These are phyloP conservation scores for Globisporangium orthogonon DNA, from an alignment of 352 stramenopile species.

Conservation along the genomic window DNA sequence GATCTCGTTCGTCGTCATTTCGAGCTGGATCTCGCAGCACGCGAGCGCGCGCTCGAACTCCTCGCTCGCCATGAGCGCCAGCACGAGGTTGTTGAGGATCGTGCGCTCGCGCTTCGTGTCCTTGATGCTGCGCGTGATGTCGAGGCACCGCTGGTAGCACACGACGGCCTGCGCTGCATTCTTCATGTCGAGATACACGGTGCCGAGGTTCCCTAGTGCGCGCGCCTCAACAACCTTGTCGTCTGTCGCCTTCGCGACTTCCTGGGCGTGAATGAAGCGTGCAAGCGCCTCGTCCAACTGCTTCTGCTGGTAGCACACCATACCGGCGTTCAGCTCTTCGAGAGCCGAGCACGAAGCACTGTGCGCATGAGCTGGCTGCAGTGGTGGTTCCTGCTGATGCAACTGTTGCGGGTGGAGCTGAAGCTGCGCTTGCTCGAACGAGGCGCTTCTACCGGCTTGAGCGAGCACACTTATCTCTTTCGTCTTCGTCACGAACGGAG, in stretches of 20 bases:
- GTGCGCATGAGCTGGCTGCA: constrained; percentile 2
- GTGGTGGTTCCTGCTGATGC: not conserved
- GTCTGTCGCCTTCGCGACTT: constrained; percentile 32
- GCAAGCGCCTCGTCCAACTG: constrained; percentile 51
- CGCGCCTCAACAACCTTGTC: constrained; percentile 66
- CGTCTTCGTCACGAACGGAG: not conserved
- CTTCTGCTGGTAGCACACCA: constrained; percentile 73
- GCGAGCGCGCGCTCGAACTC: constrained; percentile 47
- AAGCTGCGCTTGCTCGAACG: not conserved
- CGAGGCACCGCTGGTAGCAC: constrained; percentile 75
- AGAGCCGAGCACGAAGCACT: constrained; percentile 32
- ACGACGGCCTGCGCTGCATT: constrained; percentile 58
- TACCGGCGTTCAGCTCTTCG: constrained; percentile 65
- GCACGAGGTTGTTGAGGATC: constrained; percentile 82
- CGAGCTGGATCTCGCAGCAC: constrained; percentile 64
- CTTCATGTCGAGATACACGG: constrained; percentile 68
- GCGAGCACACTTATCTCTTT: constrained; percentile 2
- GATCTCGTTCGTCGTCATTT: constrained; percentile 58
- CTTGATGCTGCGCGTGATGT: constrained; percentile 62
- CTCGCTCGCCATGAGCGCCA: constrained; percentile 59
- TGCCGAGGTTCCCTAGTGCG: constrained; percentile 71
- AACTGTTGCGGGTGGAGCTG: not conserved
- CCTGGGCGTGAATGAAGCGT: constrained; percentile 58
- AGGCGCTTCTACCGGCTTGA: not conserved
- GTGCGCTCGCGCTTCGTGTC: constrained; percentile 74